Conservation (phyloP, 305 asterid genomes). For the Solanum hybrid region DNA sequence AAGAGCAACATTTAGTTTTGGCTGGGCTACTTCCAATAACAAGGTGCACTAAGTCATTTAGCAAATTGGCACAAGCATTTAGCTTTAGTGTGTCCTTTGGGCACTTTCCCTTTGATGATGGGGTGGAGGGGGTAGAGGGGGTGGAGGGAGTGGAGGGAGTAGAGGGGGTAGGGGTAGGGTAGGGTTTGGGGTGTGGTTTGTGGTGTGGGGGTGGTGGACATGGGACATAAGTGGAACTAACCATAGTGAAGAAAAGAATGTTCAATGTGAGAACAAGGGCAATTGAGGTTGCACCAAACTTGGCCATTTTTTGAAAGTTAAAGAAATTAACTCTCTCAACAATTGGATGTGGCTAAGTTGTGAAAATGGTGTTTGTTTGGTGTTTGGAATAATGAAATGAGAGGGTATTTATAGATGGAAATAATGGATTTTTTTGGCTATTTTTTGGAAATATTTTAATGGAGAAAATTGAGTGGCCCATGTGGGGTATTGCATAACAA, state of each 20-base stretch:
- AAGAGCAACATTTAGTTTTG: conserved; percentile 15
- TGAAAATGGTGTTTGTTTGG: background rate
- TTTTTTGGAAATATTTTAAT: background rate
- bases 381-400: background rate
- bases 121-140: background rate
- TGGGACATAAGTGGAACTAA: conserved; percentile 14
- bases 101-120: conserved; percentile 10
- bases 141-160: background rate
- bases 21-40: conserved; percentile 13
- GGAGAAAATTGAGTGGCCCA: background rate
- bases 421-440: background rate
- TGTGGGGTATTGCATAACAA: background rate
- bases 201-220: conserved; percentile 16
- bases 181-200: background rate
- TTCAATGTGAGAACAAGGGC: conserved; percentile 18
- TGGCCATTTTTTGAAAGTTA: conserved; percentile 9
- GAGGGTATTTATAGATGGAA: conserved; percentile 9
- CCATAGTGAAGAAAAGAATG: conserved; percentile 21
- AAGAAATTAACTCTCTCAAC: background rate
- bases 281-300: background rate
- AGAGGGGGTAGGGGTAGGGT: background rate
- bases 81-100: conserved; percentile 17
- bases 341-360: background rate
- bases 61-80: conserved; percentile 20
- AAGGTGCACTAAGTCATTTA: conserved; percentile 10